A percentile compares a stretch with the other conserved stretches of the same genome.
phyloP scores from a whole-genome alignment of 306 rosid species.

The Rubus parviflorus region DNA sequence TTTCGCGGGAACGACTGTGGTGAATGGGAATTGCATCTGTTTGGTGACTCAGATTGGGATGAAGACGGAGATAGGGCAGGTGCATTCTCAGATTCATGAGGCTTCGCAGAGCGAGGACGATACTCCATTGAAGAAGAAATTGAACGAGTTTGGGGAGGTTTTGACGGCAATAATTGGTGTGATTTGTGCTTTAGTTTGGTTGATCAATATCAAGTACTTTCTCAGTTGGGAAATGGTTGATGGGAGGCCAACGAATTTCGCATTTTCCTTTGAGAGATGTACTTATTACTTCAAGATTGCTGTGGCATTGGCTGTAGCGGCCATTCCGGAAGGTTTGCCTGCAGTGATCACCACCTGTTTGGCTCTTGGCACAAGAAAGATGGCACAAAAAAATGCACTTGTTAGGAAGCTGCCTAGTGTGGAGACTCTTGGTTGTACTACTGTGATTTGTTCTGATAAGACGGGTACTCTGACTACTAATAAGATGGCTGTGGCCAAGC shows the following conservation, averaged over 20 bases:
- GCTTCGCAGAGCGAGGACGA: conserved; percentile 65
- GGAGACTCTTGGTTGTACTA: conserved; percentile 38
- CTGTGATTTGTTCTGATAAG: conserved; percentile 40
- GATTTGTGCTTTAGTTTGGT: conserved; percentile 36
- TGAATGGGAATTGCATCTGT: conserved; percentile 66
- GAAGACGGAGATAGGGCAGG: conserved; percentile 72
- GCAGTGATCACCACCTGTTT: conserved; percentile 33
- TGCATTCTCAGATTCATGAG: conserved; percentile 66
- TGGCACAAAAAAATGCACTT: conserved; percentile 48
- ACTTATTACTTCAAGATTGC: conserved; percentile 43
- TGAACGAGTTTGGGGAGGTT: conserved; percentile 38
- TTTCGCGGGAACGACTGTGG: conserved; percentile 73
- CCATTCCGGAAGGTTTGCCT: conserved; percentile 38
- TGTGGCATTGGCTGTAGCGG: conserved; percentile 40
- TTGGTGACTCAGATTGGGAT: conserved; percentile 66
- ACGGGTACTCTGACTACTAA: conserved; percentile 47
- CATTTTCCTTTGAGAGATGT: conserved; percentile 35
- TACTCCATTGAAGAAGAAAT: conserved; percentile 70
- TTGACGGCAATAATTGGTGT: conserved; percentile 36
- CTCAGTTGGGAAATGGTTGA: conserved; percentile 38
- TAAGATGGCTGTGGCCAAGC: conserved; percentile 71
- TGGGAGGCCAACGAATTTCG: conserved; percentile 34
- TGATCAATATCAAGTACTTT: conserved; percentile 34
- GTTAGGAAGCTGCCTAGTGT: conserved; percentile 65
- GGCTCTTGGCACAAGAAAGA: conserved; percentile 35